phyloP scores from a whole-genome alignment of 2,329 filamentous ascomycete genomes.

The Pseudogymnoascus sp. region DNA sequence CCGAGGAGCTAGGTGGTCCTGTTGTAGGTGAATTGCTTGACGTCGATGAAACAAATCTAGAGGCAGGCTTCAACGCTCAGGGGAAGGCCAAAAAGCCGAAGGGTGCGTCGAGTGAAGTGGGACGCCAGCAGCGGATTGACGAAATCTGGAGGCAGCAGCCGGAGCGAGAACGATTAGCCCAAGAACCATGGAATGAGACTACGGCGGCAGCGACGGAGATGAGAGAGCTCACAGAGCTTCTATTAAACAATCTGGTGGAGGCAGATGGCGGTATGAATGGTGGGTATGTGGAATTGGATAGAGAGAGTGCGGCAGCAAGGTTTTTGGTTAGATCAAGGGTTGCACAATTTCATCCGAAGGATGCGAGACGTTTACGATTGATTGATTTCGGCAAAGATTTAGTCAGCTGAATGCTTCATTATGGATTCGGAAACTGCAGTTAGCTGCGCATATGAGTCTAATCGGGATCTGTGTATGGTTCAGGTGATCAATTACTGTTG shows the following conservation, averaged over 20 bases:
- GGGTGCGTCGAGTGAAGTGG: slow-evolving; percentile 36
- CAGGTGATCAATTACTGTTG: background rate
- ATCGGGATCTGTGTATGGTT: background rate
- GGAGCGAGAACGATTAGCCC: slow-evolving; percentile 1
- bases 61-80: slow-evolving; percentile 51
- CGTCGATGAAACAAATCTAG: slow-evolving; percentile 51
- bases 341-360: slow-evolving; percentile 56
- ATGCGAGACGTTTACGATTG: slow-evolving; percentile 50
- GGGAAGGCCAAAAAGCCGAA: slow-evolving; percentile 47
- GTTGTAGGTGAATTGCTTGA: slow-evolving; percentile 69
- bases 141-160: slow-evolving; percentile 46
- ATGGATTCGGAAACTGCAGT: background rate
- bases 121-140: slow-evolving; percentile 52
- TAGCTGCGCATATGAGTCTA: background rate
- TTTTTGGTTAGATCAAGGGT: slow-evolving; percentile 59
- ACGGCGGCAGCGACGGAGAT: slow-evolving; percentile 47
- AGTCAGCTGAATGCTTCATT: slow-evolving; percentile 37
- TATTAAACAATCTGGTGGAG: slow-evolving; percentile 50
- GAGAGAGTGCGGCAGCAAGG: slow-evolving; percentile 54
- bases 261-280: slow-evolving; percentile 46
- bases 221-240: slow-evolving; percentile 49
- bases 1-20: slow-evolving; percentile 75
- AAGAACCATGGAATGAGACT: slow-evolving; percentile 27
- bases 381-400: slow-evolving; percentile 58
- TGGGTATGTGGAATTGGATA: slow-evolving; percentile 49